Conservation (phyloP, 1,284 basidiomycete genomes). For the Polyporus tsugae region DNA sequence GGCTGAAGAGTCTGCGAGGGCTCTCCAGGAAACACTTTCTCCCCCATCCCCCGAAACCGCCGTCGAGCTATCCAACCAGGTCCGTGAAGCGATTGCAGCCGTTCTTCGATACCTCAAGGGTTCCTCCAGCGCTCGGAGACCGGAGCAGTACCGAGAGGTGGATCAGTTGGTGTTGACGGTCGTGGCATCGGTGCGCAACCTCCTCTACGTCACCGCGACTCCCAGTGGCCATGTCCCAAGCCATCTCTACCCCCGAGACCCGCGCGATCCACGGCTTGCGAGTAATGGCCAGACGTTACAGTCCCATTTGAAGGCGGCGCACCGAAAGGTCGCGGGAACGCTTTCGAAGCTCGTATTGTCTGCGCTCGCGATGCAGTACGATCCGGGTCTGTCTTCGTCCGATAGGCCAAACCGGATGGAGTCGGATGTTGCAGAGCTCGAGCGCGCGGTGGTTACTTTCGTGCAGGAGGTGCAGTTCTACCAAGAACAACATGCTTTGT, state of each 20-base stretch:
- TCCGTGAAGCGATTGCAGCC: slow-evolving; percentile 66
- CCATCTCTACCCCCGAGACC: slow-evolving; percentile 61
- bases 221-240: slow-evolving; percentile 69
- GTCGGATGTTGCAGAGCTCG: slow-evolving; percentile 80
- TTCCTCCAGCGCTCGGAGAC: slow-evolving; percentile 45
- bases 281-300: slow-evolving; percentile 60
- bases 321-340: slow-evolving; percentile 81
- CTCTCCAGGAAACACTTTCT: slow-evolving; percentile 67
- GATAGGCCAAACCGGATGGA: slow-evolving; percentile 80
- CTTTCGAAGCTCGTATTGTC: slow-evolving; percentile 80
- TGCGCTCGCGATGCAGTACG: slow-evolving; percentile 79
- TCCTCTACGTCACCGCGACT: slow-evolving; percentile 75
- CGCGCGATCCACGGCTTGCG: slow-evolving; percentile 51
- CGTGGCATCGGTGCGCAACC: slow-evolving; percentile 76
- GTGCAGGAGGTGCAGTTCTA: slow-evolving; percentile 74
- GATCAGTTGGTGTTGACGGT: slow-evolving; percentile 69
- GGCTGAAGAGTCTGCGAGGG: slow-evolving; percentile 71
- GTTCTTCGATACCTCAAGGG: slow-evolving; percentile 69
- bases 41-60: slow-evolving; percentile 65
- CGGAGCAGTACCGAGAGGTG: slow-evolving; percentile 65
- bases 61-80: slow-evolving; percentile 63
- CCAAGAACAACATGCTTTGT: slow-evolving; percentile 49
- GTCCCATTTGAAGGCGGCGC: slow-evolving; percentile 68
- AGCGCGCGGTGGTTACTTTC: slow-evolving; percentile 76
- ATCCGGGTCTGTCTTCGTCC: slow-evolving; percentile 64